Percentiles rank a stretch among this genome's conserved stretches.
Evolutionary conservation across 2,329 filamentous ascomycete genomes (phyloP).

Genomic region (Lachnellula suecica): DNA sequence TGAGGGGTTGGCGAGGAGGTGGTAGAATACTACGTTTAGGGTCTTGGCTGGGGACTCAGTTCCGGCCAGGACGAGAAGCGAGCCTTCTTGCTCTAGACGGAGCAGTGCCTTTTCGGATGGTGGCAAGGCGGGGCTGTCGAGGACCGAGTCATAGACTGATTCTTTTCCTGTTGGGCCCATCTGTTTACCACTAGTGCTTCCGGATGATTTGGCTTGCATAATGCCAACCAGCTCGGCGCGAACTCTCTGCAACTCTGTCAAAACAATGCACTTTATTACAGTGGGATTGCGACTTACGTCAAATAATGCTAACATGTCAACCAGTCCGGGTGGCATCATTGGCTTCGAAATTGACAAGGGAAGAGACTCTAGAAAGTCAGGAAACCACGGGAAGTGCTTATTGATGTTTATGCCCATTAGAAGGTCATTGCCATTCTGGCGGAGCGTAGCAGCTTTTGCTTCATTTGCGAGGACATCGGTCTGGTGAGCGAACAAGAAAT

Average conservation of each 20-base stretch:
- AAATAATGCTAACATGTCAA: slow-evolving; percentile 14
- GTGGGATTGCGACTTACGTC: slow-evolving; percentile 2
- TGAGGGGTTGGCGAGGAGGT: slow-evolving; percentile 34
- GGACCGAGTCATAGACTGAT: slow-evolving; percentile 2
- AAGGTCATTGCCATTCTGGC: slow-evolving; percentile 8
- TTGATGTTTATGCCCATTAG: slow-evolving; percentile 12
- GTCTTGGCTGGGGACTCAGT: slow-evolving; percentile 36
- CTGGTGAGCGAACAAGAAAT: slow-evolving; percentile 11
- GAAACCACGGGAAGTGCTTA: slow-evolving; percentile 13
- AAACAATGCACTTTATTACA: not conserved
- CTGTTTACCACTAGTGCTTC: not conserved
- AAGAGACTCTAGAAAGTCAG: slow-evolving; percentile 12
- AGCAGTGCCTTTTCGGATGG: slow-evolving; percentile 31
- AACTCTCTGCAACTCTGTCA: slow-evolving; percentile 7
- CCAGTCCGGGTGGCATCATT: slow-evolving; percentile 14
- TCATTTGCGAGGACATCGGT: slow-evolving; percentile 12
- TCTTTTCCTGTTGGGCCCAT: slow-evolving; percentile 4
- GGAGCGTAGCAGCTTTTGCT: not conserved
- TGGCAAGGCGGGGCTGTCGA: slow-evolving; percentile 7
- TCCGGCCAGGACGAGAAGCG: slow-evolving; percentile 33
- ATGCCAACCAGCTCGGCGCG: slow-evolving; percentile 2
- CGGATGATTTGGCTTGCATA: slow-evolving; percentile 2
- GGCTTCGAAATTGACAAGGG: slow-evolving; percentile 13
- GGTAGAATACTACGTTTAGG: slow-evolving; percentile 33
- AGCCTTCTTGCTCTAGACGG: slow-evolving; percentile 34